Evolutionary conservation across 768 basidiomycete genomes (phyloP).

Genomic region (Gloeostereum incarnatum): DNA sequence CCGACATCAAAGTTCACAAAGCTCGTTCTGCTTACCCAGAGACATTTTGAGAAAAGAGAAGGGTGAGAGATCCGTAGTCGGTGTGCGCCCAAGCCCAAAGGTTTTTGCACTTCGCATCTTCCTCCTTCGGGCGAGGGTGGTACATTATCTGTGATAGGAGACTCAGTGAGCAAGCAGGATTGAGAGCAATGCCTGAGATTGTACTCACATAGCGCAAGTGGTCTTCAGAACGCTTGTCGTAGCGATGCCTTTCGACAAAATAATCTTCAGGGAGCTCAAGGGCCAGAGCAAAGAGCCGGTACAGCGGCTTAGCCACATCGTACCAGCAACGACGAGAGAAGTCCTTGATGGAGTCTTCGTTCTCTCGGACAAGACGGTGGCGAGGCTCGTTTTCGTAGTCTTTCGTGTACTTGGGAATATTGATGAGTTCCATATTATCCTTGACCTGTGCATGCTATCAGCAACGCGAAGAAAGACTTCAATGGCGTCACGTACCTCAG

Average conservation of each 20-base stretch:
- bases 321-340: neutral
- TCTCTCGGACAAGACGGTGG: neutral
- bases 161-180: too few species aligned
- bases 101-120: too few species aligned
- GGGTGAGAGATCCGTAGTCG: too few species aligned
- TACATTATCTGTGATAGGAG: too few species aligned
- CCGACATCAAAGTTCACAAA: too few species aligned
- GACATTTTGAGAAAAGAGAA: too few species aligned
- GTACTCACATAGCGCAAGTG: slow-evolving; percentile 1
- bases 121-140: too few species aligned
- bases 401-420: neutral
- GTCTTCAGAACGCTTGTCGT: slow-evolving; percentile 2
- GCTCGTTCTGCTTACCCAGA: too few species aligned
- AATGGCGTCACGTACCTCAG: too few species aligned
- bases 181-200: too few species aligned
- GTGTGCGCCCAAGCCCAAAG: too few species aligned
- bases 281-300: slow-evolving; percentile 1
- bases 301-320: neutral
- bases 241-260: slow-evolving; percentile 2
- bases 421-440: slow-evolving; percentile 1
- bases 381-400: slow-evolving; percentile 2
- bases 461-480: neutral
- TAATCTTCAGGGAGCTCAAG: slow-evolving; percentile 3
- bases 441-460: neutral
- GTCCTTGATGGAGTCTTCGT: slow-evolving; percentile 1